A percentile compares a stretch with the other conserved stretches of the same genome.
Evolutionary conservation across 1,139 yeast genomes (phyloP).

Genomic region (Saccharomycopsis phalli): DNA sequence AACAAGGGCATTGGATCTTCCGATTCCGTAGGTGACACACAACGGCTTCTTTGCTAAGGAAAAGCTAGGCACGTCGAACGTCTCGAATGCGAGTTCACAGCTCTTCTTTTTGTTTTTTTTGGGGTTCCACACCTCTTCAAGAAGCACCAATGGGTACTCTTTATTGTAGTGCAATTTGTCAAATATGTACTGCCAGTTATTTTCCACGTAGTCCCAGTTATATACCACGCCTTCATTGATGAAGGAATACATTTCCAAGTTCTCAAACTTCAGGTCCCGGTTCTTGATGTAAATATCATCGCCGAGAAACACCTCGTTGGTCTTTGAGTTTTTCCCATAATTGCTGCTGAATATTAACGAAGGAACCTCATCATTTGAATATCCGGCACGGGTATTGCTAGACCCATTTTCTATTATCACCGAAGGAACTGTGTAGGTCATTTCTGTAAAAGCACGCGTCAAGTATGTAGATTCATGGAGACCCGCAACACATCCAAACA

Average conservation of each 20-base stretch:
- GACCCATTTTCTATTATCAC: slow-evolving; percentile 67
- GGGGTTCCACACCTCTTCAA: slow-evolving; percentile 58
- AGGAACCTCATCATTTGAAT: slow-evolving; percentile 60
- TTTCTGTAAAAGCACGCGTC: too few relatives aligned
- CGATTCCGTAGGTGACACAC: slow-evolving; percentile 60
- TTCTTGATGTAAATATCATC: slow-evolving; percentile 34
- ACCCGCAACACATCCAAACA: neutral
- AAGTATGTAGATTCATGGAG: neutral
- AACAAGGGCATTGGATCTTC: slow-evolving; percentile 58
- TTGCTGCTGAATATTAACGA: slow-evolving; percentile 48
- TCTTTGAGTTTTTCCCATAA: slow-evolving; percentile 35
- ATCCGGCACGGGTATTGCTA: slow-evolving; percentile 58
- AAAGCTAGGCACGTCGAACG: slow-evolving; percentile 55
- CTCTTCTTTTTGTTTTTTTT: slow-evolving; percentile 43
- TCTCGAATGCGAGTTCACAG: slow-evolving; percentile 57
- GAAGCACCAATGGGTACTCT: slow-evolving; percentile 55
- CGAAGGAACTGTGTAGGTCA: slow-evolving; percentile 35
- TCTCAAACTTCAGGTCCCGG: slow-evolving; percentile 28
- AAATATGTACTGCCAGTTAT: slow-evolving; percentile 54
- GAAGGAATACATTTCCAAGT: slow-evolving; percentile 48
- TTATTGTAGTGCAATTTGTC: slow-evolving; percentile 38
- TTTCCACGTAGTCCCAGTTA: slow-evolving; percentile 52
- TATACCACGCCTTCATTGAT: slow-evolving; percentile 58
- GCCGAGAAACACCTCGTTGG: slow-evolving; percentile 40
- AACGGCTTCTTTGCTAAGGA: slow-evolving; percentile 63